Base-by-base conservation (phyloP, 306 rosid species). In the Sechiopsis laciniata region DNA sequence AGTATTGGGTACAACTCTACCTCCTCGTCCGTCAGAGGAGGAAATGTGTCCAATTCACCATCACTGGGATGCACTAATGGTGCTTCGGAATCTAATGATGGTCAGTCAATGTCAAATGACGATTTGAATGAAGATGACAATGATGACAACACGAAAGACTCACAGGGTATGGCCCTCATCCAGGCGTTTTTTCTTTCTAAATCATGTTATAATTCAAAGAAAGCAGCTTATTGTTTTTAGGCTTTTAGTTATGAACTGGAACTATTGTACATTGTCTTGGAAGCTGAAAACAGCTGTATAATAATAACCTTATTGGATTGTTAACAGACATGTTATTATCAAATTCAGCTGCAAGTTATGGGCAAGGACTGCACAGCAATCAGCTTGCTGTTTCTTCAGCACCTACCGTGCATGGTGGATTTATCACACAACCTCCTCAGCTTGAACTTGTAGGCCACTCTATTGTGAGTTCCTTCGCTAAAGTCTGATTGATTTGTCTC, bases 381-480 rank as follows among this genome's bases (percentile, higher is more conserved):
- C 89, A 82, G 83, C 85, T 76, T 72, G 73, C 77, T 75, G 78
- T 85, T 12, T 79, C 95, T 29, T 46, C 86, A 77, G 85, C 76
- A 15, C 91, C 89, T 16, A 71, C 87, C 40, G 54, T 80, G 75
- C 89, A 50, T 48, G 96, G 84, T 45, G 94, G 81, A 53, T 72
- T 85, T 76, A 79, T 82, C 50, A 69, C 86, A 2, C 96, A 88
- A 76, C 82, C 96, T 52, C 89, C 92, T 26, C 92, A 85, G 76
- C 92, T 94, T 85, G 97, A 94, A 80, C 99, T 91, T 70, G 88
- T 94, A 55, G 97, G 99, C 77, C 99, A 94, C 82, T 89, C 97
- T 77, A 89, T 89, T 79, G 99, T 94, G 79, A 81, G 99, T 84
- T 32, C 45, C 54, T 64, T 22, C 37, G 51, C 12, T 22, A 48